These are phyloP conservation scores for Wickerhamiella nectarea DNA, from an alignment of 805 yeast species.

Conservation along the genomic window DNA sequence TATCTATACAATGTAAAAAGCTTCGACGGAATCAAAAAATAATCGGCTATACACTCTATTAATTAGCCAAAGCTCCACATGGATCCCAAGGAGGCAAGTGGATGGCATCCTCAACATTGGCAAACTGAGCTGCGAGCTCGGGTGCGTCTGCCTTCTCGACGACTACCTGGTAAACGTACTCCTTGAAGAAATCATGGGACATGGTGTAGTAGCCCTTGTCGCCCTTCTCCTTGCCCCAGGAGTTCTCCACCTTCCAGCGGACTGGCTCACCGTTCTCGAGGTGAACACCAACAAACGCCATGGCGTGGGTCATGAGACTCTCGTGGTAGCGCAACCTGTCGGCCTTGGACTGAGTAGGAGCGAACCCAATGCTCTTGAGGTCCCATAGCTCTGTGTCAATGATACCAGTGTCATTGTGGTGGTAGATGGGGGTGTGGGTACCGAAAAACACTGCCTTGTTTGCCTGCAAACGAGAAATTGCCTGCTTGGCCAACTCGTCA, in stretches of 20 bases:
- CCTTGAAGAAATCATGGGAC: conserved; percentile 63
- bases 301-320: conserved; percentile 80
- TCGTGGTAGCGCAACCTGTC: conserved; percentile 58
- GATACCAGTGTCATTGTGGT: conserved; percentile 48
- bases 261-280: conserved; percentile 44
- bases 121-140: conserved; percentile 29
- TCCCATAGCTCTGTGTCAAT: conserved; percentile 63
- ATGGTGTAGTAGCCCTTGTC: conserved; percentile 53
- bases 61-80: conserved; percentile 55
- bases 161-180: conserved; percentile 61
- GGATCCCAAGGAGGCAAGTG: conserved; percentile 69
- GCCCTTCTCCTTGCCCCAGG: conserved; percentile 63
- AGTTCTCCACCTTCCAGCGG: conserved; percentile 62
- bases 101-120: conserved; percentile 32
- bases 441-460: conserved; percentile 81
- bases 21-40: not conserved
- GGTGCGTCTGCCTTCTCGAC: conserved; percentile 40
- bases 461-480: conserved; percentile 52
- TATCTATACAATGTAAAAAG: too few relatives aligned
- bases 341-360: conserved; percentile 41
- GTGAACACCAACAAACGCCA: conserved; percentile 74
- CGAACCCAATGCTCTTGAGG: conserved; percentile 37
- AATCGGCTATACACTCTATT: not conserved
- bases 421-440: conserved; percentile 73
- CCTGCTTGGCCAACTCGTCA: conserved; percentile 42